These are phyloP conservation scores for Phaeolepiota aurea DNA, from an alignment of 768 basidiomycete species.

Conservation along the genomic window DNA sequence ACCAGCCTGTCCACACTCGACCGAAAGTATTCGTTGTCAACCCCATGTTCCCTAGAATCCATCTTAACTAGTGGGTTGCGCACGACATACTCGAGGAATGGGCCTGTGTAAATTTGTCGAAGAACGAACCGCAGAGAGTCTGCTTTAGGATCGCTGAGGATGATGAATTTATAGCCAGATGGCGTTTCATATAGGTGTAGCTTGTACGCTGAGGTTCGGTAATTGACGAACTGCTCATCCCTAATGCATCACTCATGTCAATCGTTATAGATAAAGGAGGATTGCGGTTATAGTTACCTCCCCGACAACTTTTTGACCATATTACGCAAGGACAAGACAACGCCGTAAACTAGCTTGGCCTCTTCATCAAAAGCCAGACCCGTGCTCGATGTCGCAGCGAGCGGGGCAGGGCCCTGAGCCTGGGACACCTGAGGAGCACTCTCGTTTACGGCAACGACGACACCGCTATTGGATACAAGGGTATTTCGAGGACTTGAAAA, in stretches of 20 bases:
- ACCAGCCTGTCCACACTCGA: slow-evolving; percentile 71
- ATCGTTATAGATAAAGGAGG: neutral
- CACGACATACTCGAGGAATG: slow-evolving; percentile 90
- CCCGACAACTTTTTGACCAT: slow-evolving; percentile 94
- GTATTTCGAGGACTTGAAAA: slow-evolving; percentile 60
- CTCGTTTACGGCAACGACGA: slow-evolving; percentile 58
- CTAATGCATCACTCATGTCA: slow-evolving; percentile 29
- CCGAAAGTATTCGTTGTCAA: slow-evolving; percentile 92
- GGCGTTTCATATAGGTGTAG: slow-evolving; percentile 88
- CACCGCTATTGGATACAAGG: slow-evolving; percentile 52
- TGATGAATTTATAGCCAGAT: slow-evolving; percentile 92
- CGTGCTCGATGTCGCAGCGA: slow-evolving; percentile 30
- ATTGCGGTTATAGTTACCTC: slow-evolving; percentile 36
- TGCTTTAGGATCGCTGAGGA: slow-evolving; percentile 80
- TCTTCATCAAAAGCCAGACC: slow-evolving; percentile 93
- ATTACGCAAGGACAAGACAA: slow-evolving; percentile 82
- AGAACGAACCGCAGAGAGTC: slow-evolving; percentile 79
- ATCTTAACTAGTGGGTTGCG: slow-evolving; percentile 82
- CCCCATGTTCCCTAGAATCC: slow-evolving; percentile 76
- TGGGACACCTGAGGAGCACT: slow-evolving; percentile 23
- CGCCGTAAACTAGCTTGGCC: slow-evolving; percentile 94
- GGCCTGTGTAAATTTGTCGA: slow-evolving; percentile 87
- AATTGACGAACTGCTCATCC: slow-evolving; percentile 87
- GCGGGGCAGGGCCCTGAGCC: slow-evolving; percentile 24
- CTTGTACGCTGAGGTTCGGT: slow-evolving; percentile 88